A percentile compares a stretch with the other conserved stretches of the same genome.
Evolutionary conservation across 805 yeast genomes (phyloP).

Genomic region (Candida nemodendra): DNA sequence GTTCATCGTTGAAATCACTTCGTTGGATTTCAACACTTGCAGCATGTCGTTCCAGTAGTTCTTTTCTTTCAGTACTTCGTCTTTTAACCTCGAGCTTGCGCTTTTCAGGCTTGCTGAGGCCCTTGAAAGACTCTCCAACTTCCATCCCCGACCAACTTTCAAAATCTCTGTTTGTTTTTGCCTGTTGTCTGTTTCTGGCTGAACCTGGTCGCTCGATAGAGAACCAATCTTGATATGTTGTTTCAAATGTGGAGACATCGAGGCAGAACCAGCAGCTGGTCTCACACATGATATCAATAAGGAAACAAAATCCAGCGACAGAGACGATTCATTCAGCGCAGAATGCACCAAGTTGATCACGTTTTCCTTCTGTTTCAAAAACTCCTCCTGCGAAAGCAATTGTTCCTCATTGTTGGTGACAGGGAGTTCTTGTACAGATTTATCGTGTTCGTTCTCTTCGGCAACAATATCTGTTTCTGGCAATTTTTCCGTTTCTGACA

Average conservation of each 20-base stretch:
- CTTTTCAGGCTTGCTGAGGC: constrained; percentile 50
- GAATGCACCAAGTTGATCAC: constrained; percentile 51
- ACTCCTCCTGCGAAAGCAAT: constrained; percentile 36
- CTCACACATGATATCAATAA: constrained; percentile 74
- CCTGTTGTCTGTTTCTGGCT: constrained; percentile 23
- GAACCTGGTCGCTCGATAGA: constrained; percentile 49
- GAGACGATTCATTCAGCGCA: constrained; percentile 85
- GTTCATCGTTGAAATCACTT: constrained; percentile 65
- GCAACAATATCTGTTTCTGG: constrained; percentile 12
- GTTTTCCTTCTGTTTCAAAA: constrained; percentile 50
- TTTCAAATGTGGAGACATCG: constrained; percentile 82
- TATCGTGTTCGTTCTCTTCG: constrained; percentile 22
- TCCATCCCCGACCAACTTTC: constrained; percentile 76
- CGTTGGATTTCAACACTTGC: constrained; percentile 46
- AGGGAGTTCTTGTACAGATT: constrained; percentile 14
- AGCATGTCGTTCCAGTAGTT: constrained; percentile 61
- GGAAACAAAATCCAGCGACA: constrained; percentile 85
- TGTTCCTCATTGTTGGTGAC: constrained; percentile 14
- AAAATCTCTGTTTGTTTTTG: constrained; percentile 27
- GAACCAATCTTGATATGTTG: constrained; percentile 77
- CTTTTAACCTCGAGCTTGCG: constrained; percentile 50
- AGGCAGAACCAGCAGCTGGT: constrained; percentile 82
- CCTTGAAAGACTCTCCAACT: constrained; percentile 61
- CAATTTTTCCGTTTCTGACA: constrained; percentile 7
- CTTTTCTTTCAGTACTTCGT: constrained; percentile 59